phyloP scores from a whole-genome alignment of 2,329 filamentous ascomycete genomes.

The Apiospora rasikravindrae region DNA sequence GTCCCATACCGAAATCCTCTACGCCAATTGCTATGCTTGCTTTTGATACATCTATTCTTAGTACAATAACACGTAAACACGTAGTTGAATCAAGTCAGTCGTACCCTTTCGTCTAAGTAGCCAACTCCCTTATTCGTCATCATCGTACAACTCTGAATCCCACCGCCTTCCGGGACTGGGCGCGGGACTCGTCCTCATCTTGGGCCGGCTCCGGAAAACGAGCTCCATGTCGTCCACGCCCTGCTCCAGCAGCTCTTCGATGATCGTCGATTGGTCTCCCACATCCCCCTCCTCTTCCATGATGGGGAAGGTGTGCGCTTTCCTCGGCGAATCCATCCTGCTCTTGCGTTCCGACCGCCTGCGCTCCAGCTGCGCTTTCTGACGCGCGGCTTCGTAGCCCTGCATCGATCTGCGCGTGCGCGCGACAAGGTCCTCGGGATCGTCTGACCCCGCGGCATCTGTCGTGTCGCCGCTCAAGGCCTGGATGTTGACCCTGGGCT shows the following conservation, averaged over 20 bases:
- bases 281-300: conserved; percentile 50
- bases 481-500: neutral
- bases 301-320: conserved; percentile 53
- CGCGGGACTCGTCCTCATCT: conserved; percentile 76
- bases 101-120: too few species aligned
- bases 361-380: conserved; percentile 65
- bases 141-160: conserved; percentile 22
- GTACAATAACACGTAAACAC: neutral
- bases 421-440: conserved; percentile 57
- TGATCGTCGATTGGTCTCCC: conserved; percentile 36
- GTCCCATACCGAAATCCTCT: neutral
- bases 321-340: conserved; percentile 44
- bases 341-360: conserved; percentile 55
- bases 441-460: conserved; percentile 24
- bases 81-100: neutral
- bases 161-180: conserved; percentile 49
- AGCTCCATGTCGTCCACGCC: conserved; percentile 77
- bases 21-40: neutral
- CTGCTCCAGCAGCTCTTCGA: conserved; percentile 66
- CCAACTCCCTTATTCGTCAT: neutral
- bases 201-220: conserved; percentile 84
- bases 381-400: conserved; percentile 63
- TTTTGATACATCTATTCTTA: neutral
- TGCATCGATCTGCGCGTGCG: conserved; percentile 67
- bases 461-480: conserved; percentile 28